phyloP scores from a whole-genome alignment of 192 early-diverging fungal genomes.

The Paraglomus occultum region DNA sequence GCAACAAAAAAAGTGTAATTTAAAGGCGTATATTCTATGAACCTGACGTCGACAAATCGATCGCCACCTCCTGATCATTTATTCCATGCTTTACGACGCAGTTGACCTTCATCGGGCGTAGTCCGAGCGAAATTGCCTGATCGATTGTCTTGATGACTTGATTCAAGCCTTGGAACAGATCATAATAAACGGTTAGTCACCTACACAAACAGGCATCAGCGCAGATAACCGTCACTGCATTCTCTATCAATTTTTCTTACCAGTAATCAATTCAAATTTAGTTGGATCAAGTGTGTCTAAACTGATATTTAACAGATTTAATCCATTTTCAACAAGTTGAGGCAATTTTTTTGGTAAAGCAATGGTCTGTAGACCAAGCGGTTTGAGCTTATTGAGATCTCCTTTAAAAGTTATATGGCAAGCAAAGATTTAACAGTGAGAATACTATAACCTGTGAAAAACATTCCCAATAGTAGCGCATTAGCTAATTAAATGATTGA shows the following conservation, averaged over 20 bases:
- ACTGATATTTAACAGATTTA: slow-evolving; percentile 89
- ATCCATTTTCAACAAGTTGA: slow-evolving; percentile 62
- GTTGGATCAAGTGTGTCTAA: slow-evolving; percentile 86
- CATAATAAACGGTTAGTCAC: not conserved
- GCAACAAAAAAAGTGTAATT: not conserved
- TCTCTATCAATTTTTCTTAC: slow-evolving; percentile 35
- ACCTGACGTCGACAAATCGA: slow-evolving; percentile 74
- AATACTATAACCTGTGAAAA: not conserved
- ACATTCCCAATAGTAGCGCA: too few species aligned
- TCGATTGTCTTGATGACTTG: slow-evolving; percentile 76
- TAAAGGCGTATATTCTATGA: slow-evolving; percentile 99
- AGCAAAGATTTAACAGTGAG: not conserved
- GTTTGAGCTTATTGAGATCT: slow-evolving; percentile 70
- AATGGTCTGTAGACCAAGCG: slow-evolving; percentile 72
- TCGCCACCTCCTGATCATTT: slow-evolving; percentile 82
- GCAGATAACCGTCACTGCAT: not conserved
- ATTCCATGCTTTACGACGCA: slow-evolving; percentile 87
- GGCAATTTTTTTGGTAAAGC: slow-evolving; percentile 84
- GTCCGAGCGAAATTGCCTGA: slow-evolving; percentile 60
- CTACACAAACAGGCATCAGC: not conserved
- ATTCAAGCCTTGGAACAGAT: slow-evolving; percentile 55
- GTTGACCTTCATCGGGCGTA: slow-evolving; percentile 86
- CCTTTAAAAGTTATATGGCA: slow-evolving; percentile 29
- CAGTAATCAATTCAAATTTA: slow-evolving; percentile 91
- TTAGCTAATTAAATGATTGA: too few species aligned